Conservation (phyloP, 2,329 filamentous ascomycete genomes). For the Ceratocystis albifundus region DNA sequence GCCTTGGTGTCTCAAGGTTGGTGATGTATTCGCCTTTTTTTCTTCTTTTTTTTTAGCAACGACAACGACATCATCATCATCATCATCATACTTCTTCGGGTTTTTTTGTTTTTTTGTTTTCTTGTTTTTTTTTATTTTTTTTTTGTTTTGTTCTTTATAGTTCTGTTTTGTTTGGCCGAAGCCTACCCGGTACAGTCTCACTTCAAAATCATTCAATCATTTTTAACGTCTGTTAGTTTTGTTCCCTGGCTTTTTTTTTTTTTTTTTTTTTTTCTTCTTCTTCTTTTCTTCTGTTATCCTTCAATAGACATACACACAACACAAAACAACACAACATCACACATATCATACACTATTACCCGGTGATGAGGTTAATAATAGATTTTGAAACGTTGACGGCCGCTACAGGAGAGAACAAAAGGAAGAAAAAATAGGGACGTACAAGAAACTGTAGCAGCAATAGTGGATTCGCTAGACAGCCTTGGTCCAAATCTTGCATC, state of each 20-base stretch:
- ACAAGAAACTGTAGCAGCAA: background rate
- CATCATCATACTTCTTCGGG: background rate
- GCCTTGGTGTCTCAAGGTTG: too few relatives aligned
- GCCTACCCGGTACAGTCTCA: background rate
- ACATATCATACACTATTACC: too few relatives aligned
- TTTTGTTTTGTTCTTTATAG: background rate
- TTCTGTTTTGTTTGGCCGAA: slow-evolving; percentile 17
- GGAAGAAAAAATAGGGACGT: background rate
- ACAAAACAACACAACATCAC: background rate
- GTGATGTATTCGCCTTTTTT: too few relatives aligned
- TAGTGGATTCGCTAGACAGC: background rate
- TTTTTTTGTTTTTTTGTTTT: background rate
- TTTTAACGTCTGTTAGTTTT: slow-evolving; percentile 2
- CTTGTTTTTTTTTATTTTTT: slow-evolving; percentile 3
- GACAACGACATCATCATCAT: background rate
- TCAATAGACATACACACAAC: slow-evolving; percentile 9
- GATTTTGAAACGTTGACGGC: slow-evolving; percentile 10
- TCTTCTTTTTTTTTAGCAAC: too few relatives aligned
- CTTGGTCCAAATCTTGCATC: background rate
- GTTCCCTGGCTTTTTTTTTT: background rate
- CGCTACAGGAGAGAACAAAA: background rate
- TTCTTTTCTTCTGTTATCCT: background rate
- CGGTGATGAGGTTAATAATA: slow-evolving; percentile 1
- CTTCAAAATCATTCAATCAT: background rate
- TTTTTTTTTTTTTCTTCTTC: background rate